Conservation (phyloP, 2,329 filamentous ascomycete species). For the Aspergillus japonicus region DNA sequence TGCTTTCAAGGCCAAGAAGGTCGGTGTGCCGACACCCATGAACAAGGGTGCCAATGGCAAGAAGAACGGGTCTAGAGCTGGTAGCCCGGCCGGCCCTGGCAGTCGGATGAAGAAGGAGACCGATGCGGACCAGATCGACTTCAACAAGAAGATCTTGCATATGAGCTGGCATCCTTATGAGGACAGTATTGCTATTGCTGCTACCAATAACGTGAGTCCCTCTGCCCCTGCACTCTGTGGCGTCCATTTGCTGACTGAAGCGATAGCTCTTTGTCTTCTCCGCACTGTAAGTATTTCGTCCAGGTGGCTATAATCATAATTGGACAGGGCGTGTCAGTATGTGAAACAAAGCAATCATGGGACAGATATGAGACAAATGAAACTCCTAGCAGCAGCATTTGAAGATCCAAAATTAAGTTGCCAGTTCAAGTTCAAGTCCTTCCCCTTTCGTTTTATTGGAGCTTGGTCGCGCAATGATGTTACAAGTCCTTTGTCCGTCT, state of each 20-base stretch:
- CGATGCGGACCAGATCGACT: conserved; percentile 98
- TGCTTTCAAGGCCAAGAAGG: conserved; percentile 99
- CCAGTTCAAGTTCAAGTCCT: conserved; percentile 22
- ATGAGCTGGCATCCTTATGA: conserved; percentile 99
- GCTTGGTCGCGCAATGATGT: conserved; percentile 14
- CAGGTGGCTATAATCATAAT: conserved; percentile 22
- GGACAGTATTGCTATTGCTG: conserved; percentile 98
- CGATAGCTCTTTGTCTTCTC: conserved; percentile 74
- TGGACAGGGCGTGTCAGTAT: conserved; percentile 25
- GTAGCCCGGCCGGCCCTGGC: conserved; percentile 82
- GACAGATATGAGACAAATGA: conserved; percentile 19
- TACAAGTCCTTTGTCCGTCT: conserved; percentile 10
- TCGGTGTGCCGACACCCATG: conserved; percentile 95
- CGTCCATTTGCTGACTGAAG: neutral
- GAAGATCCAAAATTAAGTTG: conserved; percentile 24
- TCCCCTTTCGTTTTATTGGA: conserved; percentile 18
- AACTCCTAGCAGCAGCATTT: conserved; percentile 25
- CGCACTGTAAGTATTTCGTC: conserved; percentile 55
- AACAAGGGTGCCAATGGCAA: conserved; percentile 71
- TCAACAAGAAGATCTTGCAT: conserved; percentile 99
- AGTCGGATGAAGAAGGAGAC: conserved; percentile 99
- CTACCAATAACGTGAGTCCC: conserved; percentile 92
- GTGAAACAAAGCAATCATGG: conserved; percentile 13
- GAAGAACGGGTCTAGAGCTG: conserved; percentile 84
- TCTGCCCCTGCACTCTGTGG: neutral